Evolutionary conservation across 192 early-diverging fungal genomes (phyloP).

Genomic region (Linnemannia hyalina): DNA sequence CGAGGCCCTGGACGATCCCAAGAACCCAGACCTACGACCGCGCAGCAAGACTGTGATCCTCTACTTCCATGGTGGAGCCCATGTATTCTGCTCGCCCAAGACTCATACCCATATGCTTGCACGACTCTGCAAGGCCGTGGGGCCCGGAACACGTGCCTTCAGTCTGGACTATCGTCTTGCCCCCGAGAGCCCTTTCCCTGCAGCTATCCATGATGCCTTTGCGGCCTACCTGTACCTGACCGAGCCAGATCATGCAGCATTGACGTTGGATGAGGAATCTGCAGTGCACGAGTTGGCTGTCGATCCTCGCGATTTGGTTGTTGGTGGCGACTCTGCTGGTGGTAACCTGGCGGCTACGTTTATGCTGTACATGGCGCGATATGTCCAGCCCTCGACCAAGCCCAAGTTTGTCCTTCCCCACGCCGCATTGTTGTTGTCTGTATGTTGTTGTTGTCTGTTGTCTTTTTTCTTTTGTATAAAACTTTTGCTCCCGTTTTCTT

Average conservation of each 20-base stretch:
- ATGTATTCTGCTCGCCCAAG: constrained; percentile 12
- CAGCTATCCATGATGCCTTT: constrained; percentile 84
- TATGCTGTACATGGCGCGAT: constrained; percentile 19
- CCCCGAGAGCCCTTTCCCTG: constrained; percentile 84
- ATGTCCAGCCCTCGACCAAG: constrained; percentile 23
- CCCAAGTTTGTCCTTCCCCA: constrained; percentile 21
- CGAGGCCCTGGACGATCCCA: constrained; percentile 14
- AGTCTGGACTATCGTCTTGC: constrained; percentile 83
- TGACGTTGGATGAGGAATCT: constrained; percentile 29
- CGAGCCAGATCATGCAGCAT: constrained; percentile 58
- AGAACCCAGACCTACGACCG: constrained; percentile 26
- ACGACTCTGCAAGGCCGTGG: constrained; percentile 6
- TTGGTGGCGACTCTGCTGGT: constrained; percentile 78
- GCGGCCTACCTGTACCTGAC: constrained; percentile 78
- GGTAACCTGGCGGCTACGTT: constrained; percentile 66
- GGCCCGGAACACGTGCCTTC: constrained; percentile 23
- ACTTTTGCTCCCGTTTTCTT: background rate
- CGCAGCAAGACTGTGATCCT: constrained; percentile 19
- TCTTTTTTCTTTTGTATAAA: background rate
- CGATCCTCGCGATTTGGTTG: constrained; percentile 65
- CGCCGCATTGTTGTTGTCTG: constrained; percentile 15
- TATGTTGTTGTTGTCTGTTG: background rate
- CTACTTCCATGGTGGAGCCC: constrained; percentile 27
- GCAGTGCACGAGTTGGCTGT: constrained; percentile 37
- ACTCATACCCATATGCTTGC: constrained; percentile 17